A percentile compares a stretch with the other conserved stretches of the same genome.
Conservation (phyloP, 2,329 filamentous ascomycete genomes). For the Fusarium nygamai region DNA sequence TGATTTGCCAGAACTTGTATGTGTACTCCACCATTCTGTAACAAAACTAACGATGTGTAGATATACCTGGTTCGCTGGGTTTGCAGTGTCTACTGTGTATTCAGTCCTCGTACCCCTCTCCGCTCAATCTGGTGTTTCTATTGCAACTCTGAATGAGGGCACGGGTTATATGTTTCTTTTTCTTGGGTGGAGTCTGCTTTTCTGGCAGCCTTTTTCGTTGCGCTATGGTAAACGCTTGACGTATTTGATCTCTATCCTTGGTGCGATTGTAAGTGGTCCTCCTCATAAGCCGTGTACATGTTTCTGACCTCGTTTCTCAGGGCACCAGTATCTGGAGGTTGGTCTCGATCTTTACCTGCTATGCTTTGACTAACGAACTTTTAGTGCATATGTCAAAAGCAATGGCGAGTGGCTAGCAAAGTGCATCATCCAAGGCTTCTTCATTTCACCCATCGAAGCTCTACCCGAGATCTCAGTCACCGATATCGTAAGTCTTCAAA, state of each 20-base stretch:
- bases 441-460: conserved; percentile 57
- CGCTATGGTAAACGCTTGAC: conserved; percentile 55
- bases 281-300: accelerated
- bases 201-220: conserved; percentile 59
- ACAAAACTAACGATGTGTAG: conserved; percentile 12
- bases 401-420: conserved; percentile 55
- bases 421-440: conserved; percentile 55
- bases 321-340: conserved; percentile 39
- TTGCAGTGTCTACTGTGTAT: conserved; percentile 52
- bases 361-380: accelerated
- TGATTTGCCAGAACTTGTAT: conserved; percentile 44
- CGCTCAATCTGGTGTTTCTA: conserved; percentile 42
- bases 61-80: conserved; percentile 52
- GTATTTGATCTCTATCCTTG: conserved; percentile 51
- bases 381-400: conserved; percentile 49
- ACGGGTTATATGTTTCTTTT: conserved; percentile 56
- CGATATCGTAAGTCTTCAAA: conserved; percentile 46
- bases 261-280: conserved; percentile 35
- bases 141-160: conserved; percentile 50
- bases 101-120: conserved; percentile 51
- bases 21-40: neutral
- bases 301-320: conserved; percentile 1
- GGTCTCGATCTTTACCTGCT: accelerated
- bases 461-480: conserved; percentile 57
- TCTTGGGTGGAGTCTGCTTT: conserved; percentile 56